Conservation (phyloP, 2,329 filamentous ascomycete species). For the Stagonosporopsis chrysanthemi region DNA sequence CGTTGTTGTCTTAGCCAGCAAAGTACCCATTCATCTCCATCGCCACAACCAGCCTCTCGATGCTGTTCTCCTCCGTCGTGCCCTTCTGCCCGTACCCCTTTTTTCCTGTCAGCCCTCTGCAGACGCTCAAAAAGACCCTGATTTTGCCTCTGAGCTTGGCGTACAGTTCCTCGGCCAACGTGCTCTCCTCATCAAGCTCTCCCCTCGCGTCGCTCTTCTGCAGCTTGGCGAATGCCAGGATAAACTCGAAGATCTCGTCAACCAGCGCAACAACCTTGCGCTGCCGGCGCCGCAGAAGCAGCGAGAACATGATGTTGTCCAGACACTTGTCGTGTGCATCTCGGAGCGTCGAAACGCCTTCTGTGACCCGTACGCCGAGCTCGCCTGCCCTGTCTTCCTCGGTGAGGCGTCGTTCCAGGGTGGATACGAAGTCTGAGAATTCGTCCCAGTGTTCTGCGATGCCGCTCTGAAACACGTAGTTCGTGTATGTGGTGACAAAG, state of each 20-base stretch:
- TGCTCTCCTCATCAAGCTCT: not conserved
- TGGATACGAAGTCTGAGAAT: constrained; percentile 72
- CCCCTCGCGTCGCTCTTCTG: constrained; percentile 21
- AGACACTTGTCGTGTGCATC: constrained; percentile 76
- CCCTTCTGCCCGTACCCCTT: constrained; percentile 52
- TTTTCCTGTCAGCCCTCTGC: constrained; percentile 70
- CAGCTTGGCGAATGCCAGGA: constrained; percentile 69
- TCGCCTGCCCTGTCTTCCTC: constrained; percentile 53
- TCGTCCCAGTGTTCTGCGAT: constrained; percentile 75
- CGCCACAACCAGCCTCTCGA: constrained; percentile 72
- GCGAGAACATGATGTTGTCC: constrained; percentile 75
- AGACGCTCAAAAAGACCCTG: constrained; percentile 76
- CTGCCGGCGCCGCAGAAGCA: constrained; percentile 79
- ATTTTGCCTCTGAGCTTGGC: constrained; percentile 73
- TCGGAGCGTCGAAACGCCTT: constrained; percentile 72
- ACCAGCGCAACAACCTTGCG: constrained; percentile 74
- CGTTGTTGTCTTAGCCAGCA: constrained; percentile 3
- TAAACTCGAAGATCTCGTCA: constrained; percentile 75
- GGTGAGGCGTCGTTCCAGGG: constrained; percentile 66
- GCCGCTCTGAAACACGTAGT: constrained; percentile 82
- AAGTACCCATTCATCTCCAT: constrained; percentile 78
- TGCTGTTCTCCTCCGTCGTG: constrained; percentile 62
- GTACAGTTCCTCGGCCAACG: constrained; percentile 61
- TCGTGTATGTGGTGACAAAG: constrained; percentile 75
- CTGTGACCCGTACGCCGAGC: constrained; percentile 55